Conservation (phyloP, 495 filamentous ascomycete species). For the Astrothelium macrocarpum region DNA sequence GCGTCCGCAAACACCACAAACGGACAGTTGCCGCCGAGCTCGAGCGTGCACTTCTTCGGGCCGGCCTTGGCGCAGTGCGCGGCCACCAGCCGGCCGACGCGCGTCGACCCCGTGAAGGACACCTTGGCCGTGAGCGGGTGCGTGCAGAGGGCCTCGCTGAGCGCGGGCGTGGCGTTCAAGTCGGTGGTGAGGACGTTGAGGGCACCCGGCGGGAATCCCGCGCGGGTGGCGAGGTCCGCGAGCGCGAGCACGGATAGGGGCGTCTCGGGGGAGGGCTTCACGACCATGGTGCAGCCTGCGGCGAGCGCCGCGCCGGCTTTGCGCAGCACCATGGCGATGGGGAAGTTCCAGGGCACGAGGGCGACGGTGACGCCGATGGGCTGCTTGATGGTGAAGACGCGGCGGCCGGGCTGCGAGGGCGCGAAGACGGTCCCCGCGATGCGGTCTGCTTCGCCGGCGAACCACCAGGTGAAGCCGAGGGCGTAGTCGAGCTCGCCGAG, state of each 20-base stretch:
- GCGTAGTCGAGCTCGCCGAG: conserved; percentile 41
- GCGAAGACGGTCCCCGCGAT: conserved; percentile 51
- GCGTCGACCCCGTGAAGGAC: conserved; percentile 34
- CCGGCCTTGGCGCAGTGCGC: conserved; percentile 30
- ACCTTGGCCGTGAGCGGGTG: conserved; percentile 35
- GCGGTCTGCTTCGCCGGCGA: conserved; percentile 56
- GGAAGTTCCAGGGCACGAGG: conserved; percentile 56
- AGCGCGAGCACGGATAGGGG: conserved; percentile 32
- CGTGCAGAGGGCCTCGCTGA: conserved; percentile 33
- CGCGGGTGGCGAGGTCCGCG: conserved; percentile 34
- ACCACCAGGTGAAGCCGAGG: conserved; percentile 42
- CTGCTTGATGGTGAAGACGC: conserved; percentile 63
- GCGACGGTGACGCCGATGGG: conserved; percentile 56
- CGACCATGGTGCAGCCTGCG: conserved; percentile 49
- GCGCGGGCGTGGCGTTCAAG: conserved; percentile 31
- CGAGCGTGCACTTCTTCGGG: conserved; percentile 36
- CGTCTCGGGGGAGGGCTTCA: conserved; percentile 36
- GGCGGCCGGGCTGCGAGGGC: conserved; percentile 47
- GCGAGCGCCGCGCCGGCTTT: conserved; percentile 62
- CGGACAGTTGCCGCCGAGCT: conserved; percentile 37
- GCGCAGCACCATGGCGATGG: conserved; percentile 52
- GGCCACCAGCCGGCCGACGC: conserved; percentile 34
- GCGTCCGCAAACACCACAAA: conserved; percentile 38
- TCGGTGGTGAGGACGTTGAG: conserved; percentile 33
- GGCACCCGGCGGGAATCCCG: conserved; percentile 32